Conservation (phyloP, 1,139 yeast species). For the Pichia cactophila region DNA sequence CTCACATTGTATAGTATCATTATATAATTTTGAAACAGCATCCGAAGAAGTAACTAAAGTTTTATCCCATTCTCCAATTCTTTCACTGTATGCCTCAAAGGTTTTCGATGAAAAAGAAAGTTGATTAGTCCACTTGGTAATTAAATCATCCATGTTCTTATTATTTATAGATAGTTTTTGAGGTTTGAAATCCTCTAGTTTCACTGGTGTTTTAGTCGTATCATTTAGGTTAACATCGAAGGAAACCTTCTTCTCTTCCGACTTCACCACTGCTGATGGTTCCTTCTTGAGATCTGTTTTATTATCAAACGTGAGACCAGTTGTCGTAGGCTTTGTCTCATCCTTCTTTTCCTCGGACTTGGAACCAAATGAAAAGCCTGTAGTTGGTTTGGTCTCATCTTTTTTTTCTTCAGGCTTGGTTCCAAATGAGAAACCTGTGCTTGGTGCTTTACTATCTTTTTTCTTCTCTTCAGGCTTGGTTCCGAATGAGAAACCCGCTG, state of each 20-base stretch:
- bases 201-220: constrained; percentile 19
- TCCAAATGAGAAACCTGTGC: constrained; percentile 26
- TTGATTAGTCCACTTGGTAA: constrained; percentile 89
- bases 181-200: constrained; percentile 49
- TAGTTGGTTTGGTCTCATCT: constrained; percentile 16
- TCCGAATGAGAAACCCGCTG: constrained; percentile 24
- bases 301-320: constrained; percentile 17
- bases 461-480: constrained; percentile 4
- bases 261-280: constrained; percentile 17
- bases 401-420: constrained; percentile 17
- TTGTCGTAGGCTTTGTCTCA: constrained; percentile 13
- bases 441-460: constrained; percentile 6
- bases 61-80: constrained; percentile 79
- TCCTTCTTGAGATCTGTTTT: background rate
- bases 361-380: constrained; percentile 6
- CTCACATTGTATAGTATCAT: constrained; percentile 77
- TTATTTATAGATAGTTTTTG: constrained; percentile 76
- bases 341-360: constrained; percentile 3
- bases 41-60: constrained; percentile 80
- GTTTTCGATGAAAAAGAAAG: constrained; percentile 63
- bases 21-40: constrained; percentile 69
- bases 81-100: constrained; percentile 69
- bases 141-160: constrained; percentile 86
- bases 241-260: constrained; percentile 14
- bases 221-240: constrained; percentile 5